Evolutionary conservation across 352 stramenopile genomes (phyloP), one percentile per base, ranked within the genome.

Genomic region (Globisporangium lucens): DNA sequence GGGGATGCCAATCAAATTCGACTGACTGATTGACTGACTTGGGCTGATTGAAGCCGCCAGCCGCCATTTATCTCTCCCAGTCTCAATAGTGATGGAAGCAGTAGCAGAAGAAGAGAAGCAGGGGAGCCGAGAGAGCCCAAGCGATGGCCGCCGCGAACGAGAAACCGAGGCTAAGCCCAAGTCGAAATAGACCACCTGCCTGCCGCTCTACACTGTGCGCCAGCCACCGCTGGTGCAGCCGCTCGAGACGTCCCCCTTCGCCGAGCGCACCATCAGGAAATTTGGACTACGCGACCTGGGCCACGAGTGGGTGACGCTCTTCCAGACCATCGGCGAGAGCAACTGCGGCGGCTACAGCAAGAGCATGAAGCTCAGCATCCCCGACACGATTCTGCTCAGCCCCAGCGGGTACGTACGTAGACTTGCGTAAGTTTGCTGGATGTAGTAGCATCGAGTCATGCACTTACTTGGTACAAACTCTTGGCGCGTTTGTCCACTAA

Each of bases 321-420:
- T 89, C 56, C 77, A 85, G 56, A 74, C 67, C 9, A 77, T 90
- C n/a, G 68, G 70, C n/a, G 69, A 61, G 9, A 57, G 53, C 12
- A 76, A 61, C 30, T 61, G 36, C n/a, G 63, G 62, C 10, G 61
- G 68, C 20, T 71, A 76, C 52, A 74, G 56, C 27, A 69, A 65
- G 56, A 70, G 47, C 30, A 82, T 86, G 76, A 79, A 76, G 57
- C 78, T 90, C 30, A 65, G 75, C 13, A 80, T 90, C 47, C 80
- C 79, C 13, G 80, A 90, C 36, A 90, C 82, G 9, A 66, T 89
- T 13, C 73, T 90, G 55, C 59, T 90, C 35, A 89, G 81, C 56
- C 77, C 80, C 8, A 84, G 71, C 41, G 82, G 80, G 80, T 90
- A 68, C 10, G 65, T 58, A 8, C 9, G 35, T 15, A 22, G 6